Base-by-base conservation (phyloP, 805 yeast species). In the Sugiyamaella valdiviana region DNA sequence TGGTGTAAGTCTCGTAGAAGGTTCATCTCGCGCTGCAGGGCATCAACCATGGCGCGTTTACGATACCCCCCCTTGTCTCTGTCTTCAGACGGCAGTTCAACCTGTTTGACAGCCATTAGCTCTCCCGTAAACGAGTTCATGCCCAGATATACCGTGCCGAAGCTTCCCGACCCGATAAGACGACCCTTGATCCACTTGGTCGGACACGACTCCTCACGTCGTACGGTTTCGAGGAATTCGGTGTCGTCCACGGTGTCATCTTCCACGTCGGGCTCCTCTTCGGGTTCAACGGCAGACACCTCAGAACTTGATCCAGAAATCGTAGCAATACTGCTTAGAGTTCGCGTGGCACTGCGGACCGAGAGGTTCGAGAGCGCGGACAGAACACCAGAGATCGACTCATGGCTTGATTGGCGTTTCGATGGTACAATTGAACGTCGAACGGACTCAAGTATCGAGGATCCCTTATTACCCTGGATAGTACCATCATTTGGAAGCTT, bases 31-130 rank as follows among this genome's bases (percentile, higher is more conserved):
- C 70, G 56, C 50, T 85, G 87, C 51, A 88, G 65, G 0, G 95
- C 95, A 53, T 83, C 88, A 14, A 85, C 77, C 83, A 89, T 82
- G 49, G 71, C 69, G 45, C 65, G 66, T 53, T 75, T 76, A 50
- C 59, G 65, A 56, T 41, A 70, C 53, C 46, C 70, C 48, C 39
- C 67, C 41, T 52, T 63, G 16, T 53, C 57, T 32, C 54, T 58
- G 14, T 10, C 32, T 16, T 60, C 74, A 49, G 51, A 65, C 1
- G 85, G 82, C 15, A 90, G 63, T 42, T 83, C 84, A 1, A 93
- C 96, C 63, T 90, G 96, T 62, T 93, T 93, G 16, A 93, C 96
- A 0, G 98, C 99, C 95, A 91, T 87, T 45, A 93, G 72, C 62
- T 89, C 98, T 39, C 99, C 99, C 0, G 95, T 89, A 29, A 83